Conservation (phyloP, 208 protist genomes). For the Trypanosoma caninum region DNA sequence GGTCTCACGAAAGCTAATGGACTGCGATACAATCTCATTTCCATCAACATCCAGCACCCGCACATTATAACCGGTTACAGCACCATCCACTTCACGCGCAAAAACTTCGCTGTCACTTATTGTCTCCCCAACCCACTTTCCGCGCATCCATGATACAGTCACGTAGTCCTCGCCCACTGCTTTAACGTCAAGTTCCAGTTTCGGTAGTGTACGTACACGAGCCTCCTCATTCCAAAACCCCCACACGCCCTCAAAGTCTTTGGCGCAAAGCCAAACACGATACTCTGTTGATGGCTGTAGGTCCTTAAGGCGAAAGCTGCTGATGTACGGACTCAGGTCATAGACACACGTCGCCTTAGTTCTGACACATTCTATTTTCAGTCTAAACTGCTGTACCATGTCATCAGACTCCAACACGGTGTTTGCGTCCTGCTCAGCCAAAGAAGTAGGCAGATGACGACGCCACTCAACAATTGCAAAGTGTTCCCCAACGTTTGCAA, state of each 20-base stretch:
- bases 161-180: conserved; percentile 91
- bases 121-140: conserved; percentile 61
- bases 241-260: conserved; percentile 86
- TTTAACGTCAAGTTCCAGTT: conserved; percentile 71
- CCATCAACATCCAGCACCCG: conserved; percentile 64
- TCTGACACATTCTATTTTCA: conserved; percentile 83
- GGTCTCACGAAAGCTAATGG: conserved; percentile 59
- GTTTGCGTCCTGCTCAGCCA: conserved; percentile 17
- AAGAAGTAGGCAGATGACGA: conserved; percentile 61
- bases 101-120: conserved; percentile 29
- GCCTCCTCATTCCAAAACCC: conserved; percentile 89
- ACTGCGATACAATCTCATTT: conserved; percentile 47
- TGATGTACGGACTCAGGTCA: conserved; percentile 77
- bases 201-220: conserved; percentile 87
- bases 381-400: conserved; percentile 82
- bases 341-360: conserved; percentile 52
- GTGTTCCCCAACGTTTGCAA: conserved; percentile 91
- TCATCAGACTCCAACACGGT: conserved; percentile 65
- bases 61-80: conserved; percentile 86
- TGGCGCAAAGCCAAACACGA: conserved; percentile 85
- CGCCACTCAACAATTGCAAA: conserved; percentile 91
- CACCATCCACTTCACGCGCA: conserved; percentile 75
- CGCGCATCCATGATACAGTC: conserved; percentile 70
- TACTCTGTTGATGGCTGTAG: conserved; percentile 86
- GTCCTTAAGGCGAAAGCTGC: conserved; percentile 77